phyloP scores from a whole-genome alignment of 805 yeast species.

The Ogataea naganishii region DNA sequence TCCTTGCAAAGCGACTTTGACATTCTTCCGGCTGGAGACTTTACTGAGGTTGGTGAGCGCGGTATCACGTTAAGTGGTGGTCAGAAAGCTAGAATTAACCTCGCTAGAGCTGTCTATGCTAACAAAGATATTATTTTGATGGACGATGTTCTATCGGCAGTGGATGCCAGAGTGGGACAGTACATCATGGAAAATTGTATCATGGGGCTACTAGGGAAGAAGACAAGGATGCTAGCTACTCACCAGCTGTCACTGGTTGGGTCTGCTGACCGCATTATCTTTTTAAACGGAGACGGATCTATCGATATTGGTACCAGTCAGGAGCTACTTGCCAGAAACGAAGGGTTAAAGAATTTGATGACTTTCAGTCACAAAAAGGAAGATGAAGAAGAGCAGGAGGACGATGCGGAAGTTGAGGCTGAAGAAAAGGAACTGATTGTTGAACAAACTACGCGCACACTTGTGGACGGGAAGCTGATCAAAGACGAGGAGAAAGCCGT shows the following conservation, averaged over 20 bases:
- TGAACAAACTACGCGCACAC: conserved; percentile 6
- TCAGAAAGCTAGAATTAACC: conserved; percentile 53
- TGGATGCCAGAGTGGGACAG: conserved; percentile 62
- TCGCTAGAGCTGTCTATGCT: conserved; percentile 65
- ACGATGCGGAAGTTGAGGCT: conserved; percentile 9
- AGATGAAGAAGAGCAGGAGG: conserved; percentile 19
- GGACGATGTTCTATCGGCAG: conserved; percentile 65
- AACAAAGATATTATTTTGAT: conserved; percentile 44
- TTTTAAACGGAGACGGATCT: conserved; percentile 56
- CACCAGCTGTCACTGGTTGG: conserved; percentile 71
- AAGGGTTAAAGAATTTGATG: conserved; percentile 30
- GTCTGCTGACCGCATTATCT: conserved; percentile 61
- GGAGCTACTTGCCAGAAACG: conserved; percentile 36
- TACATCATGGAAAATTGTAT: conserved; percentile 53
- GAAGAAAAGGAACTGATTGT: conserved; percentile 8
- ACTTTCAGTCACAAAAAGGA: conserved; percentile 24
- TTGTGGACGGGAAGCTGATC: conserved; percentile 28
- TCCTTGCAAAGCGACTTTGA: conserved; percentile 39
- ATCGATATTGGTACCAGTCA: conserved; percentile 53
- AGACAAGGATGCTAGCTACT: conserved; percentile 73
- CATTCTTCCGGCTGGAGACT: conserved; percentile 43
- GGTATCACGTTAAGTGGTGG: conserved; percentile 57
- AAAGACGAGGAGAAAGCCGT: conserved; percentile 51
- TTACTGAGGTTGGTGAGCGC: conserved; percentile 49
- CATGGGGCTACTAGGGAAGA: conserved; percentile 42